Conservation (phyloP, 495 filamentous ascomycete species). For the Ramalina peruviana region DNA sequence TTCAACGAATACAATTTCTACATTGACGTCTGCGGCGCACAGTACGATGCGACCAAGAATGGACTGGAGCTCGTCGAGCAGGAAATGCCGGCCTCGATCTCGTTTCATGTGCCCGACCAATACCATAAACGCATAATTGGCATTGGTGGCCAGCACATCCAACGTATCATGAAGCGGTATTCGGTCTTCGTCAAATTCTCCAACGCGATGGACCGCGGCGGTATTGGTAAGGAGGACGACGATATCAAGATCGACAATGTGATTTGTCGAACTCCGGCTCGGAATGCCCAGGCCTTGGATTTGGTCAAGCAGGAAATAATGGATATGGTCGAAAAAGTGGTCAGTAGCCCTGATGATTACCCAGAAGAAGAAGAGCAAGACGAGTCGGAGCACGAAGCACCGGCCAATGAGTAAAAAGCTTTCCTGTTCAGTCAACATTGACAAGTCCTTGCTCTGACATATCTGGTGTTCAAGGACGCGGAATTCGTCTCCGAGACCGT, state of each 20-base stretch:
- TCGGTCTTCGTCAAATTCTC: constrained; percentile 99
- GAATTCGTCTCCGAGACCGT: constrained; percentile 92
- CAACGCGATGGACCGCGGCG: constrained; percentile 97
- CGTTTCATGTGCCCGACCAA: constrained; percentile 98
- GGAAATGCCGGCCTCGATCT: constrained; percentile 97
- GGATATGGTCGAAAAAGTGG: constrained; percentile 95
- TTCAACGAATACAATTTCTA: constrained; percentile 99
- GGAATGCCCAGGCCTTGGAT: constrained; percentile 92
- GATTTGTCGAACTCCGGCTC: constrained; percentile 91
- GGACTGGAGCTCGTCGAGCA: constrained; percentile 89
- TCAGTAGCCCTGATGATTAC: constrained; percentile 28
- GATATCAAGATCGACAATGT: constrained; percentile 98
- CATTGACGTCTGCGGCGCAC: constrained; percentile 85
- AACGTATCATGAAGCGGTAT: constrained; percentile 99
- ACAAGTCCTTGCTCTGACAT: constrained; percentile 11
- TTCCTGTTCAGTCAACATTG: constrained; percentile 4
- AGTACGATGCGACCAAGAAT: constrained; percentile 83
- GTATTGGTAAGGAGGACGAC: constrained; percentile 86
- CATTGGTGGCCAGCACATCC: constrained; percentile 95
- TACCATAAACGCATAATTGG: constrained; percentile 99
- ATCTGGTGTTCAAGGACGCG: constrained; percentile 46
- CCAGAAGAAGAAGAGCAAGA: constrained; percentile 3
- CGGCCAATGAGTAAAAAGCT: neutral
- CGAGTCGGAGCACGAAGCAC: neutral
- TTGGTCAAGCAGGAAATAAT: constrained; percentile 98